Evolutionary conservation across 148 eudicot genomes (phyloP).

Genomic region (Pouteria glomerata): DNA sequence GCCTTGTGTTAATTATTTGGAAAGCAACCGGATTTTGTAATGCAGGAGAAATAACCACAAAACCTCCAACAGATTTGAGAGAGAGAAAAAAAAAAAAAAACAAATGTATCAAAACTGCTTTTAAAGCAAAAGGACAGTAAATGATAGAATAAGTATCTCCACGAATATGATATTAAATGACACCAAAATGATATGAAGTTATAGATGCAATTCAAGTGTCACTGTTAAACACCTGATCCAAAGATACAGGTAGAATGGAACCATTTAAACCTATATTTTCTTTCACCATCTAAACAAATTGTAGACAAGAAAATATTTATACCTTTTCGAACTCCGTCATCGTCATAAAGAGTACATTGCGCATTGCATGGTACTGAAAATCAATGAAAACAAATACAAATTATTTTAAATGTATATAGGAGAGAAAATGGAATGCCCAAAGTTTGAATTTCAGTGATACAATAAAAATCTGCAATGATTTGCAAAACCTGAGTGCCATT

Average conservation of each 20-base stretch:
- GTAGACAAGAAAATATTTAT: constrained; percentile 6
- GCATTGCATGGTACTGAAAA: constrained; percentile 70
- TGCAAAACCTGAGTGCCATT: not conserved
- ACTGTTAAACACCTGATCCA: not conserved
- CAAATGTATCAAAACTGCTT: not conserved
- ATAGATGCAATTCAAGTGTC: not conserved
- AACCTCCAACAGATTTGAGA: not conserved
- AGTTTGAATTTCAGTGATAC: not conserved
- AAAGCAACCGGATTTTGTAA: not conserved
- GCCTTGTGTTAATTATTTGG: not conserved
- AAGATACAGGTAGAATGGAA: not conserved
- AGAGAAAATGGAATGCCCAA: not conserved
- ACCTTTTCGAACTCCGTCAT: constrained; percentile 81
- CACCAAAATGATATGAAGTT: not conserved
- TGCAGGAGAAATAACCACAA: not conserved
- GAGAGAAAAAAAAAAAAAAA: not conserved
- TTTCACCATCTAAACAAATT: not conserved
- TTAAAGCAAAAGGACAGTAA: not conserved
- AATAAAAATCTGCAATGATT: not conserved
- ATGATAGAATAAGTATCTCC: not conserved
- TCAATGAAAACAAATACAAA: not conserved
- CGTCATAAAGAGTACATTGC: constrained; percentile 70
- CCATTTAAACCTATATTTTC: not conserved
- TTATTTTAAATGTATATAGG: not conserved
- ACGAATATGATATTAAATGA: not conserved